Conservation (phyloP, 305 asterid species). For the Rubia tinctorum region DNA sequence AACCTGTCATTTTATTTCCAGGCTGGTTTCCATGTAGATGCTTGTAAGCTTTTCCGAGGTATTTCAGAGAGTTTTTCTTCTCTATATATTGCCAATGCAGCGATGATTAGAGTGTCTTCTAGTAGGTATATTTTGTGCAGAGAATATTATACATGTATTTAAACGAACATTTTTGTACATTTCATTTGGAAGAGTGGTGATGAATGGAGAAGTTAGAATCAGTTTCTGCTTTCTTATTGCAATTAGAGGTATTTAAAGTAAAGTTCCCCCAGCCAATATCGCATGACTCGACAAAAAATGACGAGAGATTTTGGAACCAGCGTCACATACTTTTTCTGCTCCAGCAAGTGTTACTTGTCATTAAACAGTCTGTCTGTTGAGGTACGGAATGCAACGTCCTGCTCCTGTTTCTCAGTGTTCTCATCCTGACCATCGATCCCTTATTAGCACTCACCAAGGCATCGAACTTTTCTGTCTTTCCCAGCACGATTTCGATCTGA, state of each 20-base stretch:
- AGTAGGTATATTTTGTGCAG: background rate
- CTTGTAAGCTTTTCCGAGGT: conserved; percentile 8
- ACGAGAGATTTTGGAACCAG: too few species aligned
- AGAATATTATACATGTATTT: background rate
- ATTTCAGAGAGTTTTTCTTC: background rate
- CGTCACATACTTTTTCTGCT: too few species aligned
- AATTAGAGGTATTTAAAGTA: background rate
- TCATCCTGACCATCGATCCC: conserved; percentile 24
- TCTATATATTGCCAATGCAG: background rate
- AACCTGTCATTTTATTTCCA: background rate
- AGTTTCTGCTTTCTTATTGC: background rate
- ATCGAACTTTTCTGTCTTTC: conserved; percentile 66
- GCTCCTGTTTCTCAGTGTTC: background rate
- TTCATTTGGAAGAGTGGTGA: background rate
- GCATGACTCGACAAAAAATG: too few species aligned
- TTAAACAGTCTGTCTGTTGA: background rate
- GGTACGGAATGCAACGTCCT: background rate
- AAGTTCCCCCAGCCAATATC: too few species aligned
- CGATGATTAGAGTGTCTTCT: background rate
- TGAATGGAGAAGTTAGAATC: background rate
- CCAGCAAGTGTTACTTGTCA: background rate
- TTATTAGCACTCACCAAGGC: conserved; percentile 43
- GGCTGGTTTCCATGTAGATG: conserved; percentile 6
- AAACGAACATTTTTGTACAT: background rate
- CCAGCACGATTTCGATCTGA: too few species aligned